Evolutionary conservation across 1,284 basidiomycete species (phyloP).

Genomic region (Ceratobasidium sp.): DNA sequence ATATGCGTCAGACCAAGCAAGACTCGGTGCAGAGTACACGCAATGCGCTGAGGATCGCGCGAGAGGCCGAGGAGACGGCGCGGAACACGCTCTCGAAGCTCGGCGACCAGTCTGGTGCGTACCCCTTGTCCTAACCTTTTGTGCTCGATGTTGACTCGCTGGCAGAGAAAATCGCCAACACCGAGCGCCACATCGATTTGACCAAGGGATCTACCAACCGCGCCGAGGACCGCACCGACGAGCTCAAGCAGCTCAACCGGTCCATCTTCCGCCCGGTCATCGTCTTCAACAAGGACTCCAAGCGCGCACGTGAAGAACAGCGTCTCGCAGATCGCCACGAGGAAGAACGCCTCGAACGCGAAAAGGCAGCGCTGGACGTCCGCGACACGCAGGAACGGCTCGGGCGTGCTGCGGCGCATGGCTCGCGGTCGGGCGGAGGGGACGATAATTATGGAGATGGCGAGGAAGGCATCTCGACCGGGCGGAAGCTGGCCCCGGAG

Average conservation of each 20-base stretch:
- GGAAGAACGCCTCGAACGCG: constrained; percentile 86
- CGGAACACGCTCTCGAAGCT: constrained; percentile 85
- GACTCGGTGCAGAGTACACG: constrained; percentile 91
- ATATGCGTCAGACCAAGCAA: constrained; percentile 91
- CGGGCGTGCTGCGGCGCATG: constrained; percentile 76
- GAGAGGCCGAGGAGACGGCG: constrained; percentile 96
- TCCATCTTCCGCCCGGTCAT: constrained; percentile 95
- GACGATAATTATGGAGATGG: constrained; percentile 53
- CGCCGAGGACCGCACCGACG: constrained; percentile 93
- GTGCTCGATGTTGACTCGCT: background rate
- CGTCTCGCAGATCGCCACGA: constrained; percentile 89
- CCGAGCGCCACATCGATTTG: constrained; percentile 95
- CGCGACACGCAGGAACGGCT: constrained; percentile 88
- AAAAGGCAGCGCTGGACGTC: constrained; percentile 86
- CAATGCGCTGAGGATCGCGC: constrained; percentile 92
- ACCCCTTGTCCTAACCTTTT: background rate
- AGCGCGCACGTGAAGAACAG: constrained; percentile 90
- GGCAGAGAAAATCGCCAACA: constrained; percentile 89
- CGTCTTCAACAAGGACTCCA: constrained; percentile 90
- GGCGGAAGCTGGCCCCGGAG: constrained; percentile 61
- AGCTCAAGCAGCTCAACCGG: constrained; percentile 92
- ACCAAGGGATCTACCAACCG: constrained; percentile 89
- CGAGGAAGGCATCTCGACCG: constrained; percentile 59
- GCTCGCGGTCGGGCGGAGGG: constrained; percentile 52
- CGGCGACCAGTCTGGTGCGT: constrained; percentile 93